Percentiles rank a stretch among this genome's conserved stretches.
phyloP scores from a whole-genome alignment of 2,329 filamentous ascomycete genomes.

The Ophiostoma ips region DNA sequence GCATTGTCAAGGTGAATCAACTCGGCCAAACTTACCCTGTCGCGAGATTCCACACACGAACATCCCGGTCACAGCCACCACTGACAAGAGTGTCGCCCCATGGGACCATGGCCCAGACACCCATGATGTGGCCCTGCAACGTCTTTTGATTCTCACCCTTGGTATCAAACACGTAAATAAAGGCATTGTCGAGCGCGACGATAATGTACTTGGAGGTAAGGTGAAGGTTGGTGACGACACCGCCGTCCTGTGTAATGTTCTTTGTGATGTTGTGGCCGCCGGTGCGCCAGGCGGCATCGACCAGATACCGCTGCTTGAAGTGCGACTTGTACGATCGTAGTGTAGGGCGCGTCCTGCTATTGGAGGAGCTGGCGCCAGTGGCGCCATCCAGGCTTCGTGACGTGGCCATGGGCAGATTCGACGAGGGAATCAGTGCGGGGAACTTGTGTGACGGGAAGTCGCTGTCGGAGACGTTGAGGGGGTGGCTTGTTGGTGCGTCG shows the following conservation, averaged over 20 bases:
- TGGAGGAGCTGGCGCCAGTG: constrained; percentile 13
- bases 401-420: constrained; percentile 22
- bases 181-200: constrained; percentile 91
- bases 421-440: constrained; percentile 22
- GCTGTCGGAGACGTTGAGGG: constrained; percentile 20
- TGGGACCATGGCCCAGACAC: constrained; percentile 98
- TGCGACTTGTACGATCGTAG: constrained; percentile 84
- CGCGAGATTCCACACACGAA: constrained; percentile 90
- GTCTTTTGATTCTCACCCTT: constrained; percentile 80
- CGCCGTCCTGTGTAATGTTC: constrained; percentile 91
- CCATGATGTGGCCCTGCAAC: constrained; percentile 92
- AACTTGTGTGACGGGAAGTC: constrained; percentile 6
- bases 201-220: constrained; percentile 94
- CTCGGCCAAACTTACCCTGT: constrained; percentile 60
- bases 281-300: constrained; percentile 91
- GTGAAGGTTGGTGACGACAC: constrained; percentile 91
- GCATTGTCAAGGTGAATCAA: neutral
- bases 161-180: constrained; percentile 95
- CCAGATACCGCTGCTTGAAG: constrained; percentile 94
- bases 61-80: constrained; percentile 90
- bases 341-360: constrained; percentile 36
- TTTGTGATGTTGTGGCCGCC: constrained; percentile 72
- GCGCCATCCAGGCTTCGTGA: constrained; percentile 43
- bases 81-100: constrained; percentile 93
- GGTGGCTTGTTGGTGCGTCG: constrained; percentile 20